phyloP scores from a whole-genome alignment of 148 eudicot species.

The Vaccinium darrowii region DNA sequence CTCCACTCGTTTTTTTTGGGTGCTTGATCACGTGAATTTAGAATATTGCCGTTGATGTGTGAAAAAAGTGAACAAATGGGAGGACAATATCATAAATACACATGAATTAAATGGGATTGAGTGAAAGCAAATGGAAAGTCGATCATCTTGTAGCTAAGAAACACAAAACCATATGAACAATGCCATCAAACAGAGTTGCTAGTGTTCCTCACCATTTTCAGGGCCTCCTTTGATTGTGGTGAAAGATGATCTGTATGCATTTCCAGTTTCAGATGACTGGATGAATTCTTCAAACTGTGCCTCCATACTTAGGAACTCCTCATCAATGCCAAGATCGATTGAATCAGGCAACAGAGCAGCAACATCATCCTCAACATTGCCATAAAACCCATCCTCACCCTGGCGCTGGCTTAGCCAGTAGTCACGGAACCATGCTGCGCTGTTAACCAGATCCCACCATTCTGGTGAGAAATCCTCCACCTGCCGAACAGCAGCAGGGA shows the following conservation, averaged over 20 bases:
- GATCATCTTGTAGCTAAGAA: neutral
- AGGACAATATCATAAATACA: neutral
- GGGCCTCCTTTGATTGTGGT: constrained; percentile 24
- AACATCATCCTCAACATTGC: constrained; percentile 38
- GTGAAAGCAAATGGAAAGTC: neutral
- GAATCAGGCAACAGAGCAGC: constrained; percentile 75
- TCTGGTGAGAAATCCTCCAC: constrained; percentile 94
- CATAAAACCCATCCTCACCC: constrained; percentile 52
- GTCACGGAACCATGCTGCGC: constrained; percentile 82
- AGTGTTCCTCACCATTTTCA: constrained; percentile 30
- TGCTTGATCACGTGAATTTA: neutral
- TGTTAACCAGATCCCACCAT: constrained; percentile 84
- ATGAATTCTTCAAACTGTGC: constrained; percentile 86
- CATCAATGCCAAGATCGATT: constrained; percentile 76
- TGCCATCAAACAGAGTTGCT: neutral
- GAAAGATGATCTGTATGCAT: constrained; percentile 34
- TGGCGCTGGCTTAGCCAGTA: constrained; percentile 91
- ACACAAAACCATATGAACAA: neutral
- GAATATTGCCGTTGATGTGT: neutral
- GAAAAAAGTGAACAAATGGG: neutral
- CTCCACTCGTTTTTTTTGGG: neutral
- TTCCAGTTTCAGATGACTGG: constrained; percentile 48
- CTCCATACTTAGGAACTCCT: constrained; percentile 68
- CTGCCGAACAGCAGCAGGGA: constrained; percentile 83
- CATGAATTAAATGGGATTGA: neutral